These are phyloP conservation scores for Hura crepitans DNA, from an alignment of 441 rosid genomes.

Conservation along the genomic window DNA sequence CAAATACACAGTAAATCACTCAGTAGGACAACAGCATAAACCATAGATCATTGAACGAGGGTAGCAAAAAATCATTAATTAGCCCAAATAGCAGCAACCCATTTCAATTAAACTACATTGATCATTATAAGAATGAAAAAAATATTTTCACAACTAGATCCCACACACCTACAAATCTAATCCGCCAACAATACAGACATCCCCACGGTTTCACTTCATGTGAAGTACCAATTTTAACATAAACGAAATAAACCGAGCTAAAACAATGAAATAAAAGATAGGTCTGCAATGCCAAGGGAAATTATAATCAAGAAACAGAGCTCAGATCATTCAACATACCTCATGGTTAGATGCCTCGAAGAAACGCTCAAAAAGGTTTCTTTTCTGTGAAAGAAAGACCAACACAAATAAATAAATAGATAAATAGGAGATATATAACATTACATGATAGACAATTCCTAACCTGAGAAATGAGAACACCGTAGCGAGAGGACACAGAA, in stretches of 20 bases:
- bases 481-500: neutral
- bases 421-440: neutral
- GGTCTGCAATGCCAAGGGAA: neutral
- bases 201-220: no score
- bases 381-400: constrained; percentile 8
- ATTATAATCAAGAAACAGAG: neutral
- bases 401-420: neutral
- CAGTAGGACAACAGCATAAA: no score
- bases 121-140: neutral
- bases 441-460: neutral
- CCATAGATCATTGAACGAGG: no score
- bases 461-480: neutral
- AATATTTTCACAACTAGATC: neutral
- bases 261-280: neutral
- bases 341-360: constrained; percentile 19
- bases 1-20: no score
- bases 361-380: neutral
- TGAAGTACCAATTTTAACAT: no score
- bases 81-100: neutral
- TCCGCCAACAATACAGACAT: neutral
- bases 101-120: neutral
- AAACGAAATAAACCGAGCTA: no score
- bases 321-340: constrained; percentile 10
- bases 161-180: no score
- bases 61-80: neutral